phyloP scores from a whole-genome alignment of 192 early-diverging fungal genomes.

The Entophlyctis luteolus region DNA sequence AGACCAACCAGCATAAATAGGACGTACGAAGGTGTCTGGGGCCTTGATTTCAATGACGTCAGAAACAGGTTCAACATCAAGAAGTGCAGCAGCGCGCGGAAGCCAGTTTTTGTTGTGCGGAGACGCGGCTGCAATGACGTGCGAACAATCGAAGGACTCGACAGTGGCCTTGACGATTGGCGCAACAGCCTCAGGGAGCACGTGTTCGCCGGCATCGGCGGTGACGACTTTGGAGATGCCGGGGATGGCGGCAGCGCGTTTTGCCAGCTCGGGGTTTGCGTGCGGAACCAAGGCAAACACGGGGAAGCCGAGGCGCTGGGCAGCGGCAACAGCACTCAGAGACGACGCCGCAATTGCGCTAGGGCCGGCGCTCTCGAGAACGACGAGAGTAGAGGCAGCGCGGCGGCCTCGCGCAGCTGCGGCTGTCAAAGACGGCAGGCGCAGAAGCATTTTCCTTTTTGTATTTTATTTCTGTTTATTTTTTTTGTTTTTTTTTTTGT shows the following conservation, averaged over 20 bases:
- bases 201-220: conserved; percentile 71
- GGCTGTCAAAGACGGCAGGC: not conserved
- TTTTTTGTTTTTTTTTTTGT: conserved; percentile 11
- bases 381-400: conserved; percentile 70
- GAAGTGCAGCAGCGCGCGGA: conserved; percentile 86
- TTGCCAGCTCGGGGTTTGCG: conserved; percentile 38
- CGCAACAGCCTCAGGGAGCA: conserved; percentile 76
- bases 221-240: conserved; percentile 86
- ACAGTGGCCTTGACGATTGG: conserved; percentile 65
- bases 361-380: conserved; percentile 84
- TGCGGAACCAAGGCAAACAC: conserved; percentile 90
- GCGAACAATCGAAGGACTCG: conserved; percentile 69
- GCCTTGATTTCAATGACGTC: conserved; percentile 78
- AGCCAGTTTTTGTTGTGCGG: conserved; percentile 92
- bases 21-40: conserved; percentile 87
- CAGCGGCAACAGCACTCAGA: conserved; percentile 85
- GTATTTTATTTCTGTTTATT: conserved; percentile 7
- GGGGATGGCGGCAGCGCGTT: conserved; percentile 34
- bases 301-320: conserved; percentile 69
- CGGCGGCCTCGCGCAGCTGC: not conserved
- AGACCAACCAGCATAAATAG: conserved; percentile 87
- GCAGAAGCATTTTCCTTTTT: not conserved
- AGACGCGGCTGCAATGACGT: conserved; percentile 82
- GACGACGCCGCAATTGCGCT: conserved; percentile 65
- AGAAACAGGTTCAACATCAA: conserved; percentile 87